phyloP scores from a whole-genome alignment of 495 filamentous ascomycete species.

The Neurospora terricola region DNA sequence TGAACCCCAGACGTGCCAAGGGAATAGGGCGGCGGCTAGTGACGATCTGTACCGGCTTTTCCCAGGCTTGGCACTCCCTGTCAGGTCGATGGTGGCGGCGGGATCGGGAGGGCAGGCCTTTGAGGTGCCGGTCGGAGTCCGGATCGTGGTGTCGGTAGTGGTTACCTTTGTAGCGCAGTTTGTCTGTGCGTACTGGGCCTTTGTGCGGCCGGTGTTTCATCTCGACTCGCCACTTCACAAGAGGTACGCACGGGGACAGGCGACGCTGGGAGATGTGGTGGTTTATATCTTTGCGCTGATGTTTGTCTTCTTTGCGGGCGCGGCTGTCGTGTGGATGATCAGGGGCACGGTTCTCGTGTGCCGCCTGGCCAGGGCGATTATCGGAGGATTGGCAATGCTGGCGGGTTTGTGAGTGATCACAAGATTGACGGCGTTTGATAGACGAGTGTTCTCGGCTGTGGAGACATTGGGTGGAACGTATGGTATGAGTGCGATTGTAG shows the following conservation, averaged over 20 bases:
- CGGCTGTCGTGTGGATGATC: slow-evolving; percentile 9
- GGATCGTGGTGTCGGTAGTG: slow-evolving; percentile 3
- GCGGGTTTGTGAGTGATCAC: slow-evolving; percentile 9
- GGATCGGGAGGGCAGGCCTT: not conserved
- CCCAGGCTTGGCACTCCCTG: not conserved
- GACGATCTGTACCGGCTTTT: not conserved
- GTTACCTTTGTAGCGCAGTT: not conserved
- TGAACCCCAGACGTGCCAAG: not conserved
- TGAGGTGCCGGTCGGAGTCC: not conserved
- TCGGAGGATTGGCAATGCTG: slow-evolving; percentile 7
- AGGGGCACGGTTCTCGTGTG: slow-evolving; percentile 9
- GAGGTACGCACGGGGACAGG: slow-evolving; percentile 6
- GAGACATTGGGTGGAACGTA: not conserved
- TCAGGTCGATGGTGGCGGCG: not conserved
- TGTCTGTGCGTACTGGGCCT: slow-evolving; percentile 16
- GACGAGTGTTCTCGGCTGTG: not conserved
- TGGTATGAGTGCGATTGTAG: not conserved
- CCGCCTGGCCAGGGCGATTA: slow-evolving; percentile 2
- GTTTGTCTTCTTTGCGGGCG: slow-evolving; percentile 10
- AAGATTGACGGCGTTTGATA: not conserved
- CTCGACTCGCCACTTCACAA: slow-evolving; percentile 16
- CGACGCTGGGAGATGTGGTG: slow-evolving; percentile 14
- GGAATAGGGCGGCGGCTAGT: not conserved
- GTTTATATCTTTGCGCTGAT: slow-evolving; percentile 14
- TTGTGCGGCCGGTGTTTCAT: slow-evolving; percentile 22